Base-by-base conservation (phyloP, 176 grass and related monocot species). In the Raddia distichophylla region DNA sequence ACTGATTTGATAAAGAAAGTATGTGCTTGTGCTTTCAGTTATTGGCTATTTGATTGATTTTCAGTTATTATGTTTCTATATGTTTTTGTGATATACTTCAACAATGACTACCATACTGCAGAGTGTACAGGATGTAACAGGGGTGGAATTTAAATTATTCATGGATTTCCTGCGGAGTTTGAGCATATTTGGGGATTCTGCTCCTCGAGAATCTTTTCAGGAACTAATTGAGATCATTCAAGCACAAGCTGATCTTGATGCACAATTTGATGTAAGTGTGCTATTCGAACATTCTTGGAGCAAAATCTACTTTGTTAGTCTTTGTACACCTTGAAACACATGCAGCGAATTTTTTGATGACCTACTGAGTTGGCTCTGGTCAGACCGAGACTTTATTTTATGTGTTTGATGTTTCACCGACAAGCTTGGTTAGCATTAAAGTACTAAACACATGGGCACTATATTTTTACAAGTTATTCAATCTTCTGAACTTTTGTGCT, bases 201-300 rank as follows among this genome's bases (percentile, higher is more conserved):
- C 91, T 88, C 91, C 97, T 82, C 87, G 54, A 80, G 97, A 99
- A 60, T 89, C 83, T 17, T 90, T 99, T 69, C 93, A 93, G 80
- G 97, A 99, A 87, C 80, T 99, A 73, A 93, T 99, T 87, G 97
- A 99, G 84, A 93, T 99, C 72, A 96, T 99, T 84, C 89, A 99
- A 99, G 93, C 78, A 76, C 97, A 99, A 69, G 97, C 97, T 73
- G 97, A 99, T 60, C 89, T 99, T 9, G 93, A 95, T 87, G 85
- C 89, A 58, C 91, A 99, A 79, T 99, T 99, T 22, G 82, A 96
- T 77, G 97, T 99, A 86, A 98, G 90, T 87, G 62, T 82, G 59
- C 4, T 75, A 56, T 53, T 52, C 62, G 10, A 63, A 27, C 20
- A 44, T 17, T 62, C 37, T 45, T 80, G 69, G 12, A 84, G 55